Percentiles rank a stretch among this genome's conserved stretches.
Evolutionary conservation across 139 green algal species (phyloP).

Genomic region (Chlamydomonas asymmetrica): DNA sequence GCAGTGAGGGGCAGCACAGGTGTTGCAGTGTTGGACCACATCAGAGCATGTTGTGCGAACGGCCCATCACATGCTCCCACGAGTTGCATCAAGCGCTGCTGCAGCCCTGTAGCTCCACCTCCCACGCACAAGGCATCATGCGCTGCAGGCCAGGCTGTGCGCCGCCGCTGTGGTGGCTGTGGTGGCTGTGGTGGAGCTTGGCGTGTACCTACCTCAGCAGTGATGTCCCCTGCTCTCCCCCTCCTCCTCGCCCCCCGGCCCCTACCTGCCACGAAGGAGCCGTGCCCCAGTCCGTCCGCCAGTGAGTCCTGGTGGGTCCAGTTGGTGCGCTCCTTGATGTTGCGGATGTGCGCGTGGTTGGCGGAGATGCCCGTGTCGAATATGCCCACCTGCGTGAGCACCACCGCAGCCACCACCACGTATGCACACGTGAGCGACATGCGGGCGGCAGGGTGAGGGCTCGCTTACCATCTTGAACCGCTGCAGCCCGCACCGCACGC

Average conservation of each 20-base stretch:
- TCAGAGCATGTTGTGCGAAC: too few relatives aligned
- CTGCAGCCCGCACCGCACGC: background rate
- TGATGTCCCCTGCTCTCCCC: too few relatives aligned
- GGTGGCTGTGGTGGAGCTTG: too few relatives aligned
- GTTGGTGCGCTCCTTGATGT: constrained; percentile 95
- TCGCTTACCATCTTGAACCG: background rate
- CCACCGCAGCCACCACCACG: background rate
- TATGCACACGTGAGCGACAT: background rate
- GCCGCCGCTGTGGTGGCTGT: too few relatives aligned
- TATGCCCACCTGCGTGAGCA: constrained; percentile 71
- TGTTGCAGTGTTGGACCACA: background rate
- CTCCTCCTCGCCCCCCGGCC: background rate
- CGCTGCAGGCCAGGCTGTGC: too few relatives aligned
- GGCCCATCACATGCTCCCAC: too few relatives aligned
- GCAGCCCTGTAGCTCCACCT: too few relatives aligned
- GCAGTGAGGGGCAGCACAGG: background rate
- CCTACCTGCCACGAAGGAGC: constrained; percentile 90
- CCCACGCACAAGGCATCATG: too few relatives aligned
- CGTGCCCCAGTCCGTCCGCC: constrained; percentile 93
- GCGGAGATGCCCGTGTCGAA: constrained; percentile 96
- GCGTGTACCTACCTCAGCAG: too few relatives aligned
- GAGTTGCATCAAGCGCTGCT: too few relatives aligned
- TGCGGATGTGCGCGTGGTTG: constrained; percentile 93
- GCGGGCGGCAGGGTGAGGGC: background rate
- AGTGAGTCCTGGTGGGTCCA: constrained; percentile 96